Conservation (phyloP, 176 grass and related monocot genomes). For the Otatea glauca region DNA sequence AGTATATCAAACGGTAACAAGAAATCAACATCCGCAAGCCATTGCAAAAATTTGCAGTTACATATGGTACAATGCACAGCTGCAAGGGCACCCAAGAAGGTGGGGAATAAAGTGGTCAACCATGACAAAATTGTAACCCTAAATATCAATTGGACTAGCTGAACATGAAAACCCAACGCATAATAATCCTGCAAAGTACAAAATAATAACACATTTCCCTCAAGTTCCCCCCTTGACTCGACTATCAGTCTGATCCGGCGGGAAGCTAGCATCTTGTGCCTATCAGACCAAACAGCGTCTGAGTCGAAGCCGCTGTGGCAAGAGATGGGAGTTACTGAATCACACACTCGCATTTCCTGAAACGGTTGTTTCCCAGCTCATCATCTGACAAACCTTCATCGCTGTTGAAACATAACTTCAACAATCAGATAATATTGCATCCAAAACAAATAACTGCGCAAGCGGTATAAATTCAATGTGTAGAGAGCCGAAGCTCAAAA, state of each 20-base stretch:
- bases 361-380: constrained; percentile 54
- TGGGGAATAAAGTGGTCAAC: constrained; percentile 7
- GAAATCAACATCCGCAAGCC: not conserved
- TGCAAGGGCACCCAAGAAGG: not conserved
- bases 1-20: not conserved
- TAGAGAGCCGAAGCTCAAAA: not conserved
- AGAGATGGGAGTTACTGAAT: constrained; percentile 64
- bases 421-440: not conserved
- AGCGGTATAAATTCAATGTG: not conserved
- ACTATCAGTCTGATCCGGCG: not conserved
- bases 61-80: not conserved
- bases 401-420: constrained; percentile 48
- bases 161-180: not conserved
- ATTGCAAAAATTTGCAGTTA: not conserved
- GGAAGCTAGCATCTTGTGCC: not conserved
- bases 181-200: not conserved
- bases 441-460: not conserved
- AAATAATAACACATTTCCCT: constrained; percentile 24
- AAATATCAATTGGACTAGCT: constrained; percentile 34
- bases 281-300: not conserved
- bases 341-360: constrained; percentile 83
- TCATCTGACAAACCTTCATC: constrained; percentile 75
- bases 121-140: constrained; percentile 54
- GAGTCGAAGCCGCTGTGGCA: not conserved
- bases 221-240: not conserved